These are phyloP conservation scores for Aspergillus sclerotialis DNA, from an alignment of 2,329 filamentous ascomycete species.

Conservation along the genomic window DNA sequence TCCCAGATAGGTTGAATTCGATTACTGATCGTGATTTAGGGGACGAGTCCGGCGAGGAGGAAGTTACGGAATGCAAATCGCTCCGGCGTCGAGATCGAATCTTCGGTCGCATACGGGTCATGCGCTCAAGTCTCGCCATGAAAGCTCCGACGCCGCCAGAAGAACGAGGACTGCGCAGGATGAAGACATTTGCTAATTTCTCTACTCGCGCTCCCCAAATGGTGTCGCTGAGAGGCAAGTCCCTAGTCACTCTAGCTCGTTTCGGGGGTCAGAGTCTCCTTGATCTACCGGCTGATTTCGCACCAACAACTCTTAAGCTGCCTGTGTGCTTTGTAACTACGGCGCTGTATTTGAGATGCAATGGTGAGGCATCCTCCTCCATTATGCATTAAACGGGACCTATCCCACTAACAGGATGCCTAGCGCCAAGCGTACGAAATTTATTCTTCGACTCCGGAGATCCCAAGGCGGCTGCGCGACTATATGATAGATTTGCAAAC, in stretches of 20 bases:
- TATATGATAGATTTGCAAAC: conserved; percentile 35
- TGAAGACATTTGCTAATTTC: conserved; percentile 33
- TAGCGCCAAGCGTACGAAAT: conserved; percentile 22
- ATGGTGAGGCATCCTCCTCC: conserved; percentile 22
- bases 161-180: conserved; percentile 25
- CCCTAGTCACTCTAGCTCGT: conserved; percentile 34
- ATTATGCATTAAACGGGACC: conserved; percentile 4
- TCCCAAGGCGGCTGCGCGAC: conserved; percentile 22
- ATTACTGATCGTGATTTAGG: background rate
- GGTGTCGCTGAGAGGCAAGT: conserved; percentile 28
- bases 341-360: conserved; percentile 27
- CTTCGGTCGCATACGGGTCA: conserved; percentile 25
- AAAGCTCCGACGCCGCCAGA: conserved; percentile 10
- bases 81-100: conserved; percentile 15
- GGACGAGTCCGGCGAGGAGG: conserved; percentile 2
- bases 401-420: too few relatives aligned
- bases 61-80: conserved; percentile 5
- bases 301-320: conserved; percentile 31
- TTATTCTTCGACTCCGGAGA: conserved; percentile 31
- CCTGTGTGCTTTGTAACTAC: conserved; percentile 39
- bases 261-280: conserved; percentile 38
- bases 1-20: background rate
- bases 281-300: conserved; percentile 28
- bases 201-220: conserved; percentile 19
- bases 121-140: conserved; percentile 27